Percentiles rank a stretch among this genome's conserved stretches.
Conservation (phyloP, 306 rosid species). For the Ormosia semicastrata region DNA sequence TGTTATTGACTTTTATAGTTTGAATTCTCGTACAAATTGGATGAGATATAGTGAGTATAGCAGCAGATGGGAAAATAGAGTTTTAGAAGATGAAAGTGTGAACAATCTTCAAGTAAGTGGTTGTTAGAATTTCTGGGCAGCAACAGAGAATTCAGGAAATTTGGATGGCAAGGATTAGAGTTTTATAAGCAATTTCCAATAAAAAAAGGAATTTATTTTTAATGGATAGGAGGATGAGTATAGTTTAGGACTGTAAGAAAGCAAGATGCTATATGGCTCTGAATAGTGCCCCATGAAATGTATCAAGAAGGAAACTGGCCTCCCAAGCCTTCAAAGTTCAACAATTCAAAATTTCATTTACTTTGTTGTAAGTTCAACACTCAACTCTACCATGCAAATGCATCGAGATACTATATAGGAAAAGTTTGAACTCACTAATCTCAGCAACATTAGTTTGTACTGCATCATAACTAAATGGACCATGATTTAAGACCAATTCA, state of each 20-base stretch:
- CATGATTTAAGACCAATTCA: not conserved
- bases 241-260: not conserved
- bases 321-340: not conserved
- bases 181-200: not conserved
- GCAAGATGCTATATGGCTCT: not conserved
- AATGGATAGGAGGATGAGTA: not conserved
- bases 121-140: not conserved
- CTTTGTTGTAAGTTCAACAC: not conserved
- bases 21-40: conserved; percentile 5
- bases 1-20: not conserved
- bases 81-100: not conserved
- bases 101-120: conserved; percentile 6
- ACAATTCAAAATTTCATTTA: not conserved
- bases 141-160: not conserved
- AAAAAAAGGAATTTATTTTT: not conserved
- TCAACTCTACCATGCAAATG: not conserved
- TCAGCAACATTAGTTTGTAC: not conserved
- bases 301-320: not conserved
- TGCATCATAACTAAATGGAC: not conserved
- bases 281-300: not conserved
- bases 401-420: not conserved
- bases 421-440: not conserved
- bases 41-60: not conserved
- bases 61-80: not conserved
- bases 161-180: conserved; percentile 5